Evolutionary conservation across 2,329 filamentous ascomycete genomes (phyloP).

Genomic region (Zymoseptoria brevis): DNA sequence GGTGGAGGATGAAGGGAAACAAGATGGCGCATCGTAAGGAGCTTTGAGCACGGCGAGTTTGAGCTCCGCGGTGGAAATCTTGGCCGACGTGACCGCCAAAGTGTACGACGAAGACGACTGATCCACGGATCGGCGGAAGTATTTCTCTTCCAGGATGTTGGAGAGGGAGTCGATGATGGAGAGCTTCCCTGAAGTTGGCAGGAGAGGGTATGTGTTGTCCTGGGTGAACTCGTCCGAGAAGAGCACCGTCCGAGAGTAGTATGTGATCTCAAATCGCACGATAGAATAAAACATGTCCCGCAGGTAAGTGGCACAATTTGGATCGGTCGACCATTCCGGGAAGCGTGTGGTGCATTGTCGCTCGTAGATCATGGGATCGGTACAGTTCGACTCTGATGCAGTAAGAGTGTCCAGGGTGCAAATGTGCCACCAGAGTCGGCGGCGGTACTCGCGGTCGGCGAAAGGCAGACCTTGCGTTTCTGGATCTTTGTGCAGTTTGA

Average conservation of each 20-base stretch:
- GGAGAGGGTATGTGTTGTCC: conserved; percentile 14
- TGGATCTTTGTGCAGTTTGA: conserved; percentile 17
- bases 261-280: conserved; percentile 17
- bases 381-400: conserved; percentile 10
- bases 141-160: conserved; percentile 15
- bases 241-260: conserved; percentile 17
- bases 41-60: conserved; percentile 7
- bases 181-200: conserved; percentile 14
- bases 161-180: conserved; percentile 15
- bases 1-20: background rate
- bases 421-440: conserved; percentile 19
- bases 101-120: background rate
- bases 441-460: conserved; percentile 14
- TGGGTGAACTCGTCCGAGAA: conserved; percentile 15
- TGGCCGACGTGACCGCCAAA: conserved; percentile 13
- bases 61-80: conserved; percentile 9
- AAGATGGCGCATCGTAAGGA: background rate
- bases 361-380: conserved; percentile 16
- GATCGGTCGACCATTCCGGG: conserved; percentile 4
- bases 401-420: conserved; percentile 15
- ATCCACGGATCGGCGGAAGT: conserved; percentile 9
- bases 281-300: conserved; percentile 12
- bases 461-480: conserved; percentile 11
- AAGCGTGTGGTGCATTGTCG: conserved; percentile 14
- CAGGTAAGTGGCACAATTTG: background rate